Conservation (phyloP, 2,329 filamentous ascomycete species). For the Pseudovirgaria hyperparasitica region DNA sequence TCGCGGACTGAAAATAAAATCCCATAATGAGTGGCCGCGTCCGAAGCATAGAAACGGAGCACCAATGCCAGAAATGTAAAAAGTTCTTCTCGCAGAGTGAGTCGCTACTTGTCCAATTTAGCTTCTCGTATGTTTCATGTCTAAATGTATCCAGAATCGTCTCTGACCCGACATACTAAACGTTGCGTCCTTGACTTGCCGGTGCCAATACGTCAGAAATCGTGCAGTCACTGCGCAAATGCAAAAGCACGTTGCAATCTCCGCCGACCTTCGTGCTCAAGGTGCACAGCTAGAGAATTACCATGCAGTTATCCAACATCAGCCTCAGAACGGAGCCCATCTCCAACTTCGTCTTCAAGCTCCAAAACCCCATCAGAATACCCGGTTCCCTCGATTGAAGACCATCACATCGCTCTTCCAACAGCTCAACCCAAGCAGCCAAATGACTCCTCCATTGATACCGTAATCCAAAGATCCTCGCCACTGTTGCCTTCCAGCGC, state of each 20-base stretch:
- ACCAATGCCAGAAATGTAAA: slow-evolving; percentile 9
- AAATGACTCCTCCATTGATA: no score
- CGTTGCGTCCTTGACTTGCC: slow-evolving; percentile 9
- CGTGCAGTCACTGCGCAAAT: slow-evolving; percentile 10
- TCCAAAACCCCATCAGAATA: slow-evolving; percentile 2
- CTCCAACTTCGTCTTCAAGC: not conserved
- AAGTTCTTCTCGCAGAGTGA: slow-evolving; percentile 11
- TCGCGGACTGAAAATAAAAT: not conserved
- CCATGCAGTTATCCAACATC: slow-evolving; percentile 7
- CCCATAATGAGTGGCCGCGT: not conserved
- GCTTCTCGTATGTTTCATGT: slow-evolving; percentile 1
- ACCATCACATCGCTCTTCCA: slow-evolving; percentile 5
- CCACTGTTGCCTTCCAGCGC: no score
- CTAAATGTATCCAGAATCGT: slow-evolving; percentile 8
- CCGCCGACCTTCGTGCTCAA: slow-evolving; percentile 9
- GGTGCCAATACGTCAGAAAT: slow-evolving; percentile 10
- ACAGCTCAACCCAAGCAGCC: slow-evolving; percentile 2
- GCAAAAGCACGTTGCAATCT: slow-evolving; percentile 11
- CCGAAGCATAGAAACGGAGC: not conserved
- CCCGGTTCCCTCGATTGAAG: slow-evolving; percentile 6
- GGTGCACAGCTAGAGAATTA: slow-evolving; percentile 8
- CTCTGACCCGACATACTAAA: slow-evolving; percentile 9
- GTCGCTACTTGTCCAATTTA: no score
- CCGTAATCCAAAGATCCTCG: no score
- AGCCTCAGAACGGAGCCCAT: not conserved